A percentile compares a stretch with the other conserved stretches of the same genome.
phyloP scores from a whole-genome alignment of 305 asterid species.

The Ilex paraguariensis region DNA sequence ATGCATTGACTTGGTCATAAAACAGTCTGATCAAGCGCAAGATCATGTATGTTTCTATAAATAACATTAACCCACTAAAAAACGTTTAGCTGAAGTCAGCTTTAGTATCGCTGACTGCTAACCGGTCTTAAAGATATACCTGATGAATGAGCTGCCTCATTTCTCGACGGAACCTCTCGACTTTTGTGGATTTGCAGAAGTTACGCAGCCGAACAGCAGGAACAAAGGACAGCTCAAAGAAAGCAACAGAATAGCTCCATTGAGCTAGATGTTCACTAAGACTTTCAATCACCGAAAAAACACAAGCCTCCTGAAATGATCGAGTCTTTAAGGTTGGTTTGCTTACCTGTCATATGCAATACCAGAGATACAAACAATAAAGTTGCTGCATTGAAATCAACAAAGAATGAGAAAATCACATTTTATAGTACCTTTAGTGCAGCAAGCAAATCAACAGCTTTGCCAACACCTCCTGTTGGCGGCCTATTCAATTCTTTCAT shows the following conservation, averaged over 20 bases:
- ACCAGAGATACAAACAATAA: neutral
- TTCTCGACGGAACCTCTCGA: slow-evolving; percentile 84
- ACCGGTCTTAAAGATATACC: slow-evolving; percentile 33
- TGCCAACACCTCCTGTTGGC: slow-evolving; percentile 91
- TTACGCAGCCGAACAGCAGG: slow-evolving; percentile 67
- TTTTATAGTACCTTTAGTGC: slow-evolving; percentile 52
- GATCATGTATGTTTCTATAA: too few species aligned
- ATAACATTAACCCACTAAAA: neutral
- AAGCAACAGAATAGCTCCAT: slow-evolving; percentile 85
- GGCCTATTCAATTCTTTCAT: slow-evolving; percentile 82
- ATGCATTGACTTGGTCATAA: neutral
- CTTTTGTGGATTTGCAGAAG: slow-evolving; percentile 80
- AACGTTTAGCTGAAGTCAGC: neutral
- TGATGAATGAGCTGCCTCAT: slow-evolving; percentile 59
- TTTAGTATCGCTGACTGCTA: neutral
- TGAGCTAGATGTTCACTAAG: slow-evolving; percentile 83
- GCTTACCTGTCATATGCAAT: slow-evolving; percentile 49
- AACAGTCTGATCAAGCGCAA: neutral
- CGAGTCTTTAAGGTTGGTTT: slow-evolving; percentile 73
- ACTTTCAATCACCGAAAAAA: slow-evolving; percentile 78
- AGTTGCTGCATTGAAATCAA: neutral
- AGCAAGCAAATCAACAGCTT: slow-evolving; percentile 70
- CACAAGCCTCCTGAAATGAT: slow-evolving; percentile 92
- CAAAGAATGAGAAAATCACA: slow-evolving; percentile 10
- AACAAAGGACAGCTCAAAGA: slow-evolving; percentile 72